phyloP scores from a whole-genome alignment of 352 stramenopile genomes.

The Phytopythium helicoides region DNA sequence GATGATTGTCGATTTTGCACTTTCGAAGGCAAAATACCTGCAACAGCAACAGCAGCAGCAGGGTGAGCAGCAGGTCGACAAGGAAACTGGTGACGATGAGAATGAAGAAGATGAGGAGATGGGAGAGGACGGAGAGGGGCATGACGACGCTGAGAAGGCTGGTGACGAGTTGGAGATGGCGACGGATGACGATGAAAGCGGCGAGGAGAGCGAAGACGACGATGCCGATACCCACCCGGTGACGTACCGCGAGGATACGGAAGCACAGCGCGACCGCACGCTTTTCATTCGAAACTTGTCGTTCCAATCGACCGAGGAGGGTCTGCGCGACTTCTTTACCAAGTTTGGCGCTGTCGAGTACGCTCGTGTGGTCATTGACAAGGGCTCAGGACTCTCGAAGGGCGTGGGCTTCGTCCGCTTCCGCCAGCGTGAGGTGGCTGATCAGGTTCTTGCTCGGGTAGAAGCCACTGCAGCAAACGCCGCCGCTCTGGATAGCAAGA shows the following conservation, averaged over 20 bases:
- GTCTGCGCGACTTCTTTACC: conserved; percentile 65
- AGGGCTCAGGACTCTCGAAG: conserved; percentile 76
- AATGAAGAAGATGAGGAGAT: conserved; percentile 33
- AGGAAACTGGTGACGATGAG: conserved; percentile 18
- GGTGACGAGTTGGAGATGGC: conserved; percentile 48
- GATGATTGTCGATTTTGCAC: conserved; percentile 85
- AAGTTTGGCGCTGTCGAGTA: conserved; percentile 80
- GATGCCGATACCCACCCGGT: conserved; percentile 17
- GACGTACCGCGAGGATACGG: conserved; percentile 52
- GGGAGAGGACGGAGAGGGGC: conserved; percentile 34
- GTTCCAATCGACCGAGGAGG: conserved; percentile 78
- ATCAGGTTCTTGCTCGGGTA: conserved; percentile 52
- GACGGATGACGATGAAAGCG: conserved; percentile 39
- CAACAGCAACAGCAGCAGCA: conserved; percentile 76
- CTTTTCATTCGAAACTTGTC: conserved; percentile 86
- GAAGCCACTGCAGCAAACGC: conserved; percentile 13
- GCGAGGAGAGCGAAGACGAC: conserved; percentile 25
- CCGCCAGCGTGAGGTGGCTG: conserved; percentile 47
- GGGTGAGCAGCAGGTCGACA: conserved; percentile 31
- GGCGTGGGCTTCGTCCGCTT: conserved; percentile 86
- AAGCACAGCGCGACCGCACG: conserved; percentile 76
- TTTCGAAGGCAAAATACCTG: conserved; percentile 78
- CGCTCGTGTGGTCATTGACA: conserved; percentile 76
- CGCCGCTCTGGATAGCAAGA: conserved; percentile 19
- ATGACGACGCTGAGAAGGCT: conserved; percentile 31